These are phyloP conservation scores for Cymbidium sinense DNA, from an alignment of 106 monocot genomes.

Conservation along the genomic window DNA sequence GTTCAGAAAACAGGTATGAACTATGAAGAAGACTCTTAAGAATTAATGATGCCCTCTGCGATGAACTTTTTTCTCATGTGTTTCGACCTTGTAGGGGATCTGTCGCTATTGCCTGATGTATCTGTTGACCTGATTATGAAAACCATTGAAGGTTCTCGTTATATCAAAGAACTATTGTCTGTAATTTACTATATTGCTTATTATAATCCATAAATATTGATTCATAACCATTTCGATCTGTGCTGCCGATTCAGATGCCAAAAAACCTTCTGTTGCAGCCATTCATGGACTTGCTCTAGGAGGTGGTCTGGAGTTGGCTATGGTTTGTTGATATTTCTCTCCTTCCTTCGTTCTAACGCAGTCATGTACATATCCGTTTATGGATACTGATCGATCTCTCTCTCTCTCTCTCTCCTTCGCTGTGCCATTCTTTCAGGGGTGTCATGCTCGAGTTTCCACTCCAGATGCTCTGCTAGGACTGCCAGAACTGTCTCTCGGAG, in stretches of 20 bases:
- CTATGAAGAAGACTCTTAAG: background rate
- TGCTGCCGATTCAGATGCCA: constrained; percentile 10
- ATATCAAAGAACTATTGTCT: too few species aligned
- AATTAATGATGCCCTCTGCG: background rate
- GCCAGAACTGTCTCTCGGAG: constrained; percentile 42
- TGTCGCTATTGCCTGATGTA: constrained; percentile 33
- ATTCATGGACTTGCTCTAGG: constrained; percentile 38
- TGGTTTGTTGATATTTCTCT: constrained; percentile 21
- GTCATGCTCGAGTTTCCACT: constrained; percentile 43
- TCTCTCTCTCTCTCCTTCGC: too few species aligned
- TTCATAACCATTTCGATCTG: too few species aligned
- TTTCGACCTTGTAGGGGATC: constrained; percentile 19
- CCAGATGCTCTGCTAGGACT: constrained; percentile 34
- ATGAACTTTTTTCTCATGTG: background rate
- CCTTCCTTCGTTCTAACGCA: background rate
- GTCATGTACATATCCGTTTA: background rate
- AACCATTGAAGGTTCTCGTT: constrained; percentile 30
- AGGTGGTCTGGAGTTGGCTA: constrained; percentile 38
- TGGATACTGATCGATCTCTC: background rate
- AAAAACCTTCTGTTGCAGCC: constrained; percentile 46
- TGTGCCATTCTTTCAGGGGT: constrained; percentile 20
- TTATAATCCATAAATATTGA: background rate
- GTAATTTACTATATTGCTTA: background rate
- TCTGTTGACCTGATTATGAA: constrained; percentile 25
- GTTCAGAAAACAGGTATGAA: constrained; percentile 32